Evolutionary conservation across 164 flowering plant species (phyloP), one percentile per base, ranked within the genome.

Genomic region (Macadamia integrifolia): DNA sequence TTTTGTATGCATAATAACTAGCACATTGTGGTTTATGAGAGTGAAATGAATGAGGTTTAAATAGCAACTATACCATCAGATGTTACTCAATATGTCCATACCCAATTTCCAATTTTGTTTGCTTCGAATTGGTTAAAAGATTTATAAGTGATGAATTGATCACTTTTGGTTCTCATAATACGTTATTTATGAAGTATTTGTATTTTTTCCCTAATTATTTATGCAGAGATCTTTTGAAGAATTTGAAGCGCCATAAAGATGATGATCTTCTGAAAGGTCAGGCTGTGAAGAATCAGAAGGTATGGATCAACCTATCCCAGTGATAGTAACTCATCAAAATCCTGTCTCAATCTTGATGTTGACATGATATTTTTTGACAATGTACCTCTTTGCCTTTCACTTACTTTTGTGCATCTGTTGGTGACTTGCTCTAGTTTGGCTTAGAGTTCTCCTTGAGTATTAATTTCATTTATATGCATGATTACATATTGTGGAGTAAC

Each of bases 281-380:
- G 78, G 92, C 98, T 23, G 91, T 93, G 65, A 91, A 85, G 79
- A 93, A 86, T 73, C 98, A 93, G 67, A 86, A 80, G 97, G 97
- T 91, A 75, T 66, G 69, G 23, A 52, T 42, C 31, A 23, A 53
- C 17, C 49, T 60, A 44, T 17, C 49, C 29, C 42, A n/a, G 49
- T 46, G 31, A 17, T 48, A 14, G 17, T 6, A 7, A 15, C 29
- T 46, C 12, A 28, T 56, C 13, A 42, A 12, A 12, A n/a, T 43
- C 1, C 23, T 35, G 40, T 61, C 23, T 15, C 48, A 4, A 40
- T 67, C 13, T 60, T 48, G 18, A 50, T 29, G 12, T 59, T 59
- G 28, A 31, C 6, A 11, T 60, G 3, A n/a, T 0, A 35, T 43
- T 6, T 23, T 29, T 9, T 44, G 66, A 62, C 14, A 43, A 62